Base-by-base conservation (phyloP, 148 eudicot species). In the Salicornia ramosissima region DNA sequence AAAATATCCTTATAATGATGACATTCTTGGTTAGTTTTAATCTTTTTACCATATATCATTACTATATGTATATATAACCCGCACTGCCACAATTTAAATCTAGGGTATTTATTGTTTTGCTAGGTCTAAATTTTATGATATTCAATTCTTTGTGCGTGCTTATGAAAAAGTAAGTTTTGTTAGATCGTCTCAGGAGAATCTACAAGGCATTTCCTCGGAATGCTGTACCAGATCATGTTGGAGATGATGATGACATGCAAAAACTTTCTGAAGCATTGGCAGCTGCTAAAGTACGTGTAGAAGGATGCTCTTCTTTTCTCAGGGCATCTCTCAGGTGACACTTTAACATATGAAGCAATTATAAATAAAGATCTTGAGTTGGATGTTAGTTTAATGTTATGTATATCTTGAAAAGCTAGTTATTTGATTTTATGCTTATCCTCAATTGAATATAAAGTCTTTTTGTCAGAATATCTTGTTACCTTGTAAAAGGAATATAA, bases 211-310 rank as follows among this genome's bases (percentile, higher is more conserved):
- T 90, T 76, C 98, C 96, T 29, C 85, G 84, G 31, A 79, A 83
- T 50, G 81, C 88, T 61, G 84, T 87, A 64, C 95, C 96, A 34
- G 90, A 86, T 70, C 81, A 86, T 60, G 76, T 93, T 61, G 89
- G 76, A 36, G 94, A 85, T 80, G 96, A 93, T 74, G 92, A 87
- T 76, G 97, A 88, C 67, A 77, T 93, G 88, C 95, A 93, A 74
- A 77, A 81, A 67, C 87, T 93, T 49, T 80, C 95, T 29, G 97
- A 93, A 84, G 92, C 87, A 50, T 74, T 93, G 77, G 98, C 83
- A 65, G 87, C 96, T 36, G 98, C 96, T 74, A 93, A 93, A 82
- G 77, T 67, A 68, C 97, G 97, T 50, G 90, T 91, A 12, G 97
- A 93, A 67, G 80, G 90, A 28, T 93, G 98, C 81, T 83, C 96